Percentiles rank a stretch among this genome's conserved stretches.
Conservation (phyloP, 139 green algal genomes). For the Haematococcus sp. region DNA sequence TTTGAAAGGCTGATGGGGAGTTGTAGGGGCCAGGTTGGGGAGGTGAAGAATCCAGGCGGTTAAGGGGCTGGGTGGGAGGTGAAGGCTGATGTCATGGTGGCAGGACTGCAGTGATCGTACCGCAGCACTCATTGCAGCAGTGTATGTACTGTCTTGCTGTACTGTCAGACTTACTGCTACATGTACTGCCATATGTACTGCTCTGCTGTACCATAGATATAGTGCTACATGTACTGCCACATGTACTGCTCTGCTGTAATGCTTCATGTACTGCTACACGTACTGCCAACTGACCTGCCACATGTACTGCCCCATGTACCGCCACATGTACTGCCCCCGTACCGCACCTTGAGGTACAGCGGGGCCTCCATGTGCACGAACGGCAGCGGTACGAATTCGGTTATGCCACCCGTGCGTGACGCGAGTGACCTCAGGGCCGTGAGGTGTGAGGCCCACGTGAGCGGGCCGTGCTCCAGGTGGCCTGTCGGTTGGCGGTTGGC, state of each 20-base stretch:
- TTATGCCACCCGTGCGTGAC: constrained; percentile 56
- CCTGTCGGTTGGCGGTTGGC: constrained; percentile 29
- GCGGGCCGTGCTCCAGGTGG: constrained; percentile 55
- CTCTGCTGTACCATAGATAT: too few relatives aligned
- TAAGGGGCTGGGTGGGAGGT: too few relatives aligned
- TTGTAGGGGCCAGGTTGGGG: too few relatives aligned
- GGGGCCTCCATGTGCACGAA: constrained; percentile 94
- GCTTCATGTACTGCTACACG: not conserved
- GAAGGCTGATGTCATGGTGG: too few relatives aligned
- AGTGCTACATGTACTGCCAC: not conserved
- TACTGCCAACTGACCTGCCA: not conserved
- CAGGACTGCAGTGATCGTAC: too few relatives aligned
- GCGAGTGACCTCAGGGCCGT: not conserved
- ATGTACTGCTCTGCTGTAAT: not conserved
- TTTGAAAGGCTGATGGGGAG: too few relatives aligned
- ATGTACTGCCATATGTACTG: too few relatives aligned
- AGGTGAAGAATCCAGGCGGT: too few relatives aligned
- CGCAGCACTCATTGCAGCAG: too few relatives aligned
- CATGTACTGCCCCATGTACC: not conserved
- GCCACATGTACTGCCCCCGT: too few relatives aligned
- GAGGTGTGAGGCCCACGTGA: constrained; percentile 74
- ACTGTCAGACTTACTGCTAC: too few relatives aligned
- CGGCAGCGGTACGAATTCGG: constrained; percentile 91
- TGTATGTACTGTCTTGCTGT: too few relatives aligned
- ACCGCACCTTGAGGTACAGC: constrained; percentile 64